Conservation (phyloP, 441 rosid species). For the Gossypium davidsonii region DNA sequence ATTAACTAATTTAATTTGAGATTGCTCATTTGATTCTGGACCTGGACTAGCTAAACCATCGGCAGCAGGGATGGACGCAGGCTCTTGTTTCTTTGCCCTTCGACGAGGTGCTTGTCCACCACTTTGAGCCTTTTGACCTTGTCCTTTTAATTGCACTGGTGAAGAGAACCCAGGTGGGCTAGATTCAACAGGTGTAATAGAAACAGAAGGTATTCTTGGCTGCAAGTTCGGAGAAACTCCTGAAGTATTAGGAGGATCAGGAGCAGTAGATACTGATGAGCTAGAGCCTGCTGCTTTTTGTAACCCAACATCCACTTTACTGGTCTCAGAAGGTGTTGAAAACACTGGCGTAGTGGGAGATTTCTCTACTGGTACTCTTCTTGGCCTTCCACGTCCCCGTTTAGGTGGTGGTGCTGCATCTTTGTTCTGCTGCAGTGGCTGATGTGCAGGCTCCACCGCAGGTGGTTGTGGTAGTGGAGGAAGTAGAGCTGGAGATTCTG, state of each 20-base stretch:
- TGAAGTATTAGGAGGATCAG: constrained; percentile 21
- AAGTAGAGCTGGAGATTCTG: constrained; percentile 22
- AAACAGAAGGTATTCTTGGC: constrained; percentile 26
- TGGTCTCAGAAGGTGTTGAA: constrained; percentile 31
- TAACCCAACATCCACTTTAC: constrained; percentile 30
- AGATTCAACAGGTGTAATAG: constrained; percentile 32
- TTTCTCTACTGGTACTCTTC: constrained; percentile 47
- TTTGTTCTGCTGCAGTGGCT: constrained; percentile 34
- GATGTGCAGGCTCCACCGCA: constrained; percentile 27
- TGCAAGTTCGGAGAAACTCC: constrained; percentile 30
- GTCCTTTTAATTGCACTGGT: constrained; percentile 43
- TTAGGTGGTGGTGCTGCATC: constrained; percentile 72
- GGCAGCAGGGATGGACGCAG: constrained; percentile 18
- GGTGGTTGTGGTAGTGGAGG: constrained; percentile 14
- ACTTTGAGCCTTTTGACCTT: constrained; percentile 53
- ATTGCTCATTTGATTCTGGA: constrained; percentile 29
- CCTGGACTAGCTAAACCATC: constrained; percentile 31
- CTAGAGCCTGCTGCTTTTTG: constrained; percentile 35
- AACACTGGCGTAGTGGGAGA: constrained; percentile 31
- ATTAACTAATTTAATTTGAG: constrained; percentile 21
- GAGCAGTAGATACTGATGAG: constrained; percentile 24
- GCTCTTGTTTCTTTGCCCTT: constrained; percentile 58
- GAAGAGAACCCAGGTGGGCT: constrained; percentile 25
- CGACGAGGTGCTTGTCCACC: constrained; percentile 50
- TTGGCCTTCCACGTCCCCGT: constrained; percentile 94